Evolutionary conservation across 2,329 filamentous ascomycete genomes (phyloP), one percentile per base, ranked within the genome.

Genomic region (Epichloe amarillans): DNA sequence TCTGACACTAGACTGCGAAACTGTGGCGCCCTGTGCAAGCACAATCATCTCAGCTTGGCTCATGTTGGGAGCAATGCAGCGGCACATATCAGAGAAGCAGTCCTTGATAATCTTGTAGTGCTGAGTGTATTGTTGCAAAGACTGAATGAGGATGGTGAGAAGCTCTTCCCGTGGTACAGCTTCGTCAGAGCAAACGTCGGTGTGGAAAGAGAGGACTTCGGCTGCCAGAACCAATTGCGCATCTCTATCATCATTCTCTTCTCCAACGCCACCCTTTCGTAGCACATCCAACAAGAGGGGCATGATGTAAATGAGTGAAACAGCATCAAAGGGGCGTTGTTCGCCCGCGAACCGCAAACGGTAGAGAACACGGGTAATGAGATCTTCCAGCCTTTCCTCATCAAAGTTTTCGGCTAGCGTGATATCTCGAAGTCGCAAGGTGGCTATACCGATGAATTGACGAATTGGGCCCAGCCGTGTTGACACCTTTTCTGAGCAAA

Each of bases 81-180:
- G 83, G 60, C 87, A 88, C 56, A 94, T 77, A 64, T 97, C 88
- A 50, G 85, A 77, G 55, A 98, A 79, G 61, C 88, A 95, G 66
- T 98, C 93, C 65, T 91, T 95, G 68, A 96, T 82, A 52, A 90
- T 73, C 68, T 95, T 95, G 72, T 96, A 96, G 67, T 98, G 93
- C 62, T 95, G 89, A 43, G 82, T 84, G 65, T 95, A 95, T 53
- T 71, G 78, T 63, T 94, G 87, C 86, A 98, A 94, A 1, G 89
- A 84, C 43, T 73, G 74, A 51, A 95, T 83, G 38, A 98, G 72
- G 3, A 78, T 74, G 2, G 78, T 72, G 4, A 97, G 67, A 38
- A 95, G 74, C 52, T 89, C 80, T 48, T 79, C 75, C 8, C 93
- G 82, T 33, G 91, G 89, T 26, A 96, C 76, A 35, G 82, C 78